Evolutionary conservation across 2,329 filamentous ascomycete genomes (phyloP).

Genomic region (Dactylellina leptospora): DNA sequence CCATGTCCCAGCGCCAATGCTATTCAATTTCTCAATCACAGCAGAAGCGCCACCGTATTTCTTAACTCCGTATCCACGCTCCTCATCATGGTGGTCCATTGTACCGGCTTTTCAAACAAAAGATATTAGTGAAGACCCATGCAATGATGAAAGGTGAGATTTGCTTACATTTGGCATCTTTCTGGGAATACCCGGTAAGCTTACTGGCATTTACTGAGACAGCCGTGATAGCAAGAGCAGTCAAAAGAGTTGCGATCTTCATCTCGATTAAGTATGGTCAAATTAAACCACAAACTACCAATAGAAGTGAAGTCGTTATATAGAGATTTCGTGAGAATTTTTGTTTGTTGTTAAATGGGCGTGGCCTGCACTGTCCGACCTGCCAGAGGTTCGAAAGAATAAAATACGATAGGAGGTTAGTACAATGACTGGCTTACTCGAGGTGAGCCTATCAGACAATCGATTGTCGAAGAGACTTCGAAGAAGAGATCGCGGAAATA

Average conservation of each 20-base stretch:
- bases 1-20: not conserved
- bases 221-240: slow-evolving; percentile 4
- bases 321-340: not conserved
- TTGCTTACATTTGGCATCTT: slow-evolving; percentile 4
- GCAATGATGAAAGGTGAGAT: not conserved
- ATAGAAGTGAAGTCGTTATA: not conserved
- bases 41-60: not conserved
- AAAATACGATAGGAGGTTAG: not conserved
- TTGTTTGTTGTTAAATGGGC: too few species aligned
- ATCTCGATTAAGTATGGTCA: not conserved
- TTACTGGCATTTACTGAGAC: not conserved
- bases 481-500: too few species aligned
- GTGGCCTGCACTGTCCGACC: slow-evolving; percentile 8
- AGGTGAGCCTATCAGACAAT: too few species aligned
- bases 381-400: slow-evolving; percentile 10
- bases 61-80: too few species aligned
- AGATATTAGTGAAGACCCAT: too few species aligned
- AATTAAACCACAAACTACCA: not conserved
- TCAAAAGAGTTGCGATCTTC: slow-evolving; percentile 14
- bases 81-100: too few species aligned
- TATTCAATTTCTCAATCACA: not conserved
- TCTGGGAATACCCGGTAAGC: too few species aligned
- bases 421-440: too few species aligned
- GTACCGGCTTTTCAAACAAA: too few species aligned
- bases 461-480: too few species aligned